Conservation (phyloP, 768 basidiomycete genomes). For the Lanmaoa rubissima region DNA sequence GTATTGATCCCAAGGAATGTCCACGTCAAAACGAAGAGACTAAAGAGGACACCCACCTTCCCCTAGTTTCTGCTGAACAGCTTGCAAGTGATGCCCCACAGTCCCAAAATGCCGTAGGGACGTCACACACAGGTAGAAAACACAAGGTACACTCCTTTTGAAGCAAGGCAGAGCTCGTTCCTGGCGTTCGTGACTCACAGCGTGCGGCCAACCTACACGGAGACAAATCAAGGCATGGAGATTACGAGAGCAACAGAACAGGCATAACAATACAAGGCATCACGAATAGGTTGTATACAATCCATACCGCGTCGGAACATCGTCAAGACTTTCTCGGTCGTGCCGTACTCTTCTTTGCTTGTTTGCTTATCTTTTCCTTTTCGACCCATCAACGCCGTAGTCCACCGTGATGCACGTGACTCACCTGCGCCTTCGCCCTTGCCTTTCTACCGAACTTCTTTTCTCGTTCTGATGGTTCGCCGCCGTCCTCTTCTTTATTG, state of each 20-base stretch:
- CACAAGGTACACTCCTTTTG: background rate
- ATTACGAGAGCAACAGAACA: slow-evolving; percentile 10
- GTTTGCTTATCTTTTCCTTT: slow-evolving; percentile 34
- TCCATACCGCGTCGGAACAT: background rate
- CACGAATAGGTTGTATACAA: slow-evolving; percentile 9
- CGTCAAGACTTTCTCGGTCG: slow-evolving; percentile 30
- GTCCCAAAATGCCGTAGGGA: background rate
- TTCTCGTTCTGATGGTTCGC: slow-evolving; percentile 28
- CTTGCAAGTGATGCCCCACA: background rate
- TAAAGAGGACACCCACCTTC: background rate
- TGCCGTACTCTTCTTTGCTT: slow-evolving; percentile 20
- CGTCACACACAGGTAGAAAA: background rate
- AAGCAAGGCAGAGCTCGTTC: background rate
- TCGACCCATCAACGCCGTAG: slow-evolving; percentile 1
- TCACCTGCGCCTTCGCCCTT: slow-evolving; percentile 40
- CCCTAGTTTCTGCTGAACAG: background rate
- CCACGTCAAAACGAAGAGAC: background rate
- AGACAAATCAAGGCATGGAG: slow-evolving; percentile 3
- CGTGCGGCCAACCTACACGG: background rate
- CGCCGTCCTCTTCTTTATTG: slow-evolving; percentile 31
- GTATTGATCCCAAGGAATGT: background rate
- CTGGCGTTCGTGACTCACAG: background rate
- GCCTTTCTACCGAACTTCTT: slow-evolving; percentile 41
- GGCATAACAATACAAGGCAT: slow-evolving; percentile 17
- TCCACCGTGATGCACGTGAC: slow-evolving; percentile 1